A percentile compares a stretch with the other conserved stretches of the same genome.
These are phyloP conservation scores for Endotrypanum monterogeii DNA, from an alignment of 208 protist genomes.

Conservation along the genomic window DNA sequence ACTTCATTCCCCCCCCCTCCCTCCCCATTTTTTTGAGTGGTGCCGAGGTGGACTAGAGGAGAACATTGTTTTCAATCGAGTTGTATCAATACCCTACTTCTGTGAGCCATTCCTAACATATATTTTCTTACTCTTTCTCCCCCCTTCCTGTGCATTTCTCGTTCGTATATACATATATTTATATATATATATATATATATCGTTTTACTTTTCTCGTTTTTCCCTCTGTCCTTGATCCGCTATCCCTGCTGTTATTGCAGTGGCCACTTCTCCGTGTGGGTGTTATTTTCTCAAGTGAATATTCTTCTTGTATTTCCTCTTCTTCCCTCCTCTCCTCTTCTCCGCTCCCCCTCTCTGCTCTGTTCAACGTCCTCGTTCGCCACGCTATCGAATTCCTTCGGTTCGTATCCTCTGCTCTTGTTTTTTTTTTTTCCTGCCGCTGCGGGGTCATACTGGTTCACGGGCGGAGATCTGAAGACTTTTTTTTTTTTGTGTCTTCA, in stretches of 20 bases:
- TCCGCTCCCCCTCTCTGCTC: neutral
- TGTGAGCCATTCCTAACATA: too few relatives aligned
- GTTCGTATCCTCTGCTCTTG: neutral
- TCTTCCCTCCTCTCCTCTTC: neutral
- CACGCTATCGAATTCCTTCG: neutral
- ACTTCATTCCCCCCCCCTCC: conserved; percentile 7
- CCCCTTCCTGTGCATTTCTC: too few relatives aligned
- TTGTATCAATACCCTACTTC: too few relatives aligned
- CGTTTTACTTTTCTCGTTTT: neutral
- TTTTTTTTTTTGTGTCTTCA: neutral
- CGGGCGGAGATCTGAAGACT: neutral
- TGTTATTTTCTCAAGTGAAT: neutral
- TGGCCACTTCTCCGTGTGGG: too few relatives aligned
- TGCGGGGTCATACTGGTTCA: neutral
- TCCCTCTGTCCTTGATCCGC: neutral
- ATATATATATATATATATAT: too few relatives aligned
- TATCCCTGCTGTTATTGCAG: too few relatives aligned
- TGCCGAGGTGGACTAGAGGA: too few relatives aligned
- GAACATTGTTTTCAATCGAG: too few relatives aligned
- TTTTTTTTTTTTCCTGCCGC: neutral
- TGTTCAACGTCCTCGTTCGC: neutral
- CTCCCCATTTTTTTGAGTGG: neutral
- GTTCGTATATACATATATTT: too few relatives aligned
- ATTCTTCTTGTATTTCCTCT: neutral
- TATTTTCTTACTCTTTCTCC: too few relatives aligned